These are phyloP conservation scores for Flaveria ramosissima DNA, from an alignment of 129 eudicot species.

Conservation along the genomic window DNA sequence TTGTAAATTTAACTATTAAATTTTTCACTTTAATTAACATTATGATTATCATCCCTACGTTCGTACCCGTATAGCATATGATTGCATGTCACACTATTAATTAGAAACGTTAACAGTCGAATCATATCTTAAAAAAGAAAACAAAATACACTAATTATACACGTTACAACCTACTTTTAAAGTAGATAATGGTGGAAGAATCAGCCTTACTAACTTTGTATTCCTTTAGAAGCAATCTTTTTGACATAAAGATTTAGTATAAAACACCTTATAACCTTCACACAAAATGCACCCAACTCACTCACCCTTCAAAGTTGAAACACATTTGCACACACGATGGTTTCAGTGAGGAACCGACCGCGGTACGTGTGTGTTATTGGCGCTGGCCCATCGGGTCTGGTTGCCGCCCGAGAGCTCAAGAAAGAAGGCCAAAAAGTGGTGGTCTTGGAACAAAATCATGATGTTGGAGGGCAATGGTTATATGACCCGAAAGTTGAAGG, in stretches of 20 bases:
- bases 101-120: conserved; percentile 23
- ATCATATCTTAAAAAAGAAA: conserved; percentile 20
- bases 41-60: conserved; percentile 31
- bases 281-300: conserved; percentile 37
- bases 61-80: conserved; percentile 29
- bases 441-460: conserved; percentile 82
- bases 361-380: conserved; percentile 79
- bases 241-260: conserved; percentile 27
- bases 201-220: conserved; percentile 19
- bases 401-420: conserved; percentile 79
- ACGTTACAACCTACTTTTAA: conserved; percentile 29
- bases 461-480: conserved; percentile 95
- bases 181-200: not conserved
- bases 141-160: conserved; percentile 1
- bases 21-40: conserved; percentile 1
- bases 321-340: conserved; percentile 42
- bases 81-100: conserved; percentile 28
- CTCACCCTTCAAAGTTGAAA: conserved; percentile 6
- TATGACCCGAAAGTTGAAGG: conserved; percentile 68
- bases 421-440: conserved; percentile 83
- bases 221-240: conserved; percentile 36
- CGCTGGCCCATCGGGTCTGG: conserved; percentile 88
- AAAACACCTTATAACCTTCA: conserved; percentile 40
- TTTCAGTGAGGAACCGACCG: conserved; percentile 34
- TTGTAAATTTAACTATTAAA: not conserved